Conservation (phyloP, 23 red algal species). For the Pyropia haitanensis region DNA sequence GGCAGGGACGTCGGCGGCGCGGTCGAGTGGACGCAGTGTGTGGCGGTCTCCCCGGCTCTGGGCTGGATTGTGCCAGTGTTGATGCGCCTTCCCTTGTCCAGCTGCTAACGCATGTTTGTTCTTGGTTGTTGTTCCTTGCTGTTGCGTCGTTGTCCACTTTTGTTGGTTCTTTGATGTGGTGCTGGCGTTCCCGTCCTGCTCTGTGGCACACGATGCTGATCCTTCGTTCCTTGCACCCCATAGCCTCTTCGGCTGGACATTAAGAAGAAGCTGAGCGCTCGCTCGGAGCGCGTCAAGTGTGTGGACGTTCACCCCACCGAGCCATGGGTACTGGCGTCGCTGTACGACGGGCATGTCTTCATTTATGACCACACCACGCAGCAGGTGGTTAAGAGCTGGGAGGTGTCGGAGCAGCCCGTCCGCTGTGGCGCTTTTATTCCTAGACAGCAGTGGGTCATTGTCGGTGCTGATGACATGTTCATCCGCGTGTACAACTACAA, state of each 20-base stretch:
- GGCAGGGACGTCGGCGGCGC: too few species aligned
- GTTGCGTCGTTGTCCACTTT: too few species aligned
- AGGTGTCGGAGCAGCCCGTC: conserved; percentile 93
- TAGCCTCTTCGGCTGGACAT: conserved; percentile 84
- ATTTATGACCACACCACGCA: conserved; percentile 83
- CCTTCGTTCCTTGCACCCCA: not conserved
- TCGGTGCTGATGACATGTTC: conserved; percentile 86
- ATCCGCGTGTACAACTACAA: conserved; percentile 98
- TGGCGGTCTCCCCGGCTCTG: too few species aligned
- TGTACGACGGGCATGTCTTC: conserved; percentile 89
- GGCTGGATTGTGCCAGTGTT: too few species aligned
- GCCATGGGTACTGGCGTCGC: conserved; percentile 87
- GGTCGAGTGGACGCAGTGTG: too few species aligned
- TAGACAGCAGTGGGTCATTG: conserved; percentile 94
- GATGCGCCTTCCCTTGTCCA: too few species aligned
- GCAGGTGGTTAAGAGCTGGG: conserved; percentile 77
- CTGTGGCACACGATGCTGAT: too few species aligned
- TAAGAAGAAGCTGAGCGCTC: conserved; percentile 62
- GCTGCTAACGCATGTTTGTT: too few species aligned
- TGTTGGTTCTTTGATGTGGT: too few species aligned
- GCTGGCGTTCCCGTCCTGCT: too few species aligned
- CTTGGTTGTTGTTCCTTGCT: too few species aligned
- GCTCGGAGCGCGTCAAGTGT: conserved; percentile 93
- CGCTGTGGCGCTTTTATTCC: conserved; percentile 77
- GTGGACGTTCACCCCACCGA: conserved; percentile 96